Conservation (phyloP, 208 protist species). For the Acanthamoeba culbertsoni region DNA sequence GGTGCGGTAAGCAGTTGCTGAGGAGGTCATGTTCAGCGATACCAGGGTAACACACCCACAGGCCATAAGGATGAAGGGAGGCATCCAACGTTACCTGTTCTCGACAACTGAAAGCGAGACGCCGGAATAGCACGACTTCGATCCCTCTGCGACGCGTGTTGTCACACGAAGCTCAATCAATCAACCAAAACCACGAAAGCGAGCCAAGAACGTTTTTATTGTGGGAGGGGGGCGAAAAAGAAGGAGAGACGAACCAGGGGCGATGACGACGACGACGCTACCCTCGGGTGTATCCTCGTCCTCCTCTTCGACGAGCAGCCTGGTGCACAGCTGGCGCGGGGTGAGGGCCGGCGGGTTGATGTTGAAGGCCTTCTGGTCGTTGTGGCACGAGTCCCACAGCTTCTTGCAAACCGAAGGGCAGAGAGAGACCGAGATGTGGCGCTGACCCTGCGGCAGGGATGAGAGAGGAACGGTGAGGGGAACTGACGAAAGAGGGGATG, state of each 20-base stretch:
- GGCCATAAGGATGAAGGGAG: not conserved
- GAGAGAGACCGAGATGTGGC: not conserved
- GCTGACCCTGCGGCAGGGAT: not conserved
- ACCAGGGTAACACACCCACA: not conserved
- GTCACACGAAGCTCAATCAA: not conserved
- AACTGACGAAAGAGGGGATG: too few species aligned
- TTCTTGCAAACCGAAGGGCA: not conserved
- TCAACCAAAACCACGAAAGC: not conserved
- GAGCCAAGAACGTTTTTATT: not conserved
- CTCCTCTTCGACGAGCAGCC: not conserved
- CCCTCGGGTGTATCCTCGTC: not conserved
- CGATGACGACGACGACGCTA: not conserved
- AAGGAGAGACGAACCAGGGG: not conserved
- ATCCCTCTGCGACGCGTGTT: not conserved
- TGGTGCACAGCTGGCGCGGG: not conserved
- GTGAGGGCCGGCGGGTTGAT: not conserved
- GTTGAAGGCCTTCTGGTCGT: not conserved
- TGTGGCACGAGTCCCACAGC: not conserved
- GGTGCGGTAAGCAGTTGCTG: not conserved
- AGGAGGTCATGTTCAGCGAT: not conserved
- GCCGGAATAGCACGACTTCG: not conserved
- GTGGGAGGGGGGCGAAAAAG: not conserved
- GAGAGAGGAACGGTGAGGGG: not conserved
- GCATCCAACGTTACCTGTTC: not conserved
- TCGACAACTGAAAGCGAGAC: not conserved